Percentiles rank a stretch among this genome's conserved stretches.
Evolutionary conservation across 2,329 filamentous ascomycete species (phyloP).

Genomic region (Arthrobotrys sphaeroides): DNA sequence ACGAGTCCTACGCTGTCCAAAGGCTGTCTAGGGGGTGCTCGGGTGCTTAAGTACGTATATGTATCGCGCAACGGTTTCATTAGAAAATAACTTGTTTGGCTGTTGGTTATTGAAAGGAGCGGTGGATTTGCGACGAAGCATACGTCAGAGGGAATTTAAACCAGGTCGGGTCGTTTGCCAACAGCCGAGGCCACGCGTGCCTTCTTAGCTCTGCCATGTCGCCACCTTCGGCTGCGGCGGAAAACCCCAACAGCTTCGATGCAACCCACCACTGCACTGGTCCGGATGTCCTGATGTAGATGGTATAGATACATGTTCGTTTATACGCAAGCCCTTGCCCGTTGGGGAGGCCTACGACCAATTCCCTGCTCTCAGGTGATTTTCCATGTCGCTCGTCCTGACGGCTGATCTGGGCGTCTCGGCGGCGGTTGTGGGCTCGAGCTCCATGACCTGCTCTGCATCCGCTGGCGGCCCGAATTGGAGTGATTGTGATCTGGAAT

Average conservation of each 20-base stretch:
- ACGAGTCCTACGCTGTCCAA: no score
- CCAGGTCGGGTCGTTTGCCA: neutral
- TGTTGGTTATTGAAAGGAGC: neutral
- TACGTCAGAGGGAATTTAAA: neutral
- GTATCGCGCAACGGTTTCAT: neutral
- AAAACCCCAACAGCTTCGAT: neutral
- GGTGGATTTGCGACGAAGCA: neutral
- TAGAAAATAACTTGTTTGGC: no score
- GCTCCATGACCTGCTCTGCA: neutral
- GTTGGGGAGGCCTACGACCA: slow-evolving; percentile 2
- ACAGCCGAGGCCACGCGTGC: slow-evolving; percentile 9
- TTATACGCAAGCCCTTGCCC: no score
- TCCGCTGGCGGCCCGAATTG: neutral
- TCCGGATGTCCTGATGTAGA: no score
- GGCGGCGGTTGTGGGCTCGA: neutral
- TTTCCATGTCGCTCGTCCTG: slow-evolving; percentile 15
- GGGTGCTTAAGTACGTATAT: neutral
- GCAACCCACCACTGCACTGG: neutral
- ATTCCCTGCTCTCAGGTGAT: slow-evolving; percentile 29
- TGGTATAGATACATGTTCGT: no score
- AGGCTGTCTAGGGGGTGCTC: no score
- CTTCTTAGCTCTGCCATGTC: neutral
- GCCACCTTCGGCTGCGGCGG: neutral
- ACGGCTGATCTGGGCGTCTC: neutral
- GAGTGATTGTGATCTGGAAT: neutral